Conservation (phyloP, 2,329 filamentous ascomycete genomes). For the Cordyceps cateniannulata region DNA sequence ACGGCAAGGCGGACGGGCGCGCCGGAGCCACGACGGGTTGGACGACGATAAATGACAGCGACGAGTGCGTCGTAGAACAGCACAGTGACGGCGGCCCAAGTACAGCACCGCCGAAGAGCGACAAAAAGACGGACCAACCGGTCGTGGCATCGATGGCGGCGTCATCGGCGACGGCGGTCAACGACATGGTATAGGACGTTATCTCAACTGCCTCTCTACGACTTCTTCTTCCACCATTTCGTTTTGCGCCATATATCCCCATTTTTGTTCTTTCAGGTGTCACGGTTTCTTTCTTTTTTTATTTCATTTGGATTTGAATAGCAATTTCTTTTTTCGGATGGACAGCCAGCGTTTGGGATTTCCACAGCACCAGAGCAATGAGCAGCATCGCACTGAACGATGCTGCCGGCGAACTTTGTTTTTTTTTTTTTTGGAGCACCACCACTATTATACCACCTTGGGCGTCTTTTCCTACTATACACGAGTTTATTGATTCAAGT, state of each 20-base stretch:
- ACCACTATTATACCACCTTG: neutral
- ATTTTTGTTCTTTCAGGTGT: neutral
- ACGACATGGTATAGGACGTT: neutral
- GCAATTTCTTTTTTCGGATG: neutral
- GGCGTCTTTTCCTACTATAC: neutral
- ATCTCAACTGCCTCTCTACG: too few species aligned
- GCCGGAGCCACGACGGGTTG: slow-evolving; percentile 14
- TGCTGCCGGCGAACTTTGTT: neutral
- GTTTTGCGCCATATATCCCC: neutral
- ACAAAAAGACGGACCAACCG: neutral
- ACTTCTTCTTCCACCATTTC: neutral
- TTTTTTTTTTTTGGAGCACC: neutral
- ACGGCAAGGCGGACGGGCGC: slow-evolving; percentile 11
- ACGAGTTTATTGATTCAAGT: neutral
- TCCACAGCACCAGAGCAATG: neutral
- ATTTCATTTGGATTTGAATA: neutral
- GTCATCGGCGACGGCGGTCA: slow-evolving; percentile 1
- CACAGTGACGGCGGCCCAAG: neutral
- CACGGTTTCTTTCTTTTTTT: neutral
- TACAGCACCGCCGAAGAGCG: neutral
- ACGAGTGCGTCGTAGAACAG: slow-evolving; percentile 16
- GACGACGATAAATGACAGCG: slow-evolving; percentile 19
- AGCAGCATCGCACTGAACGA: neutral
- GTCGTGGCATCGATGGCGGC: neutral
- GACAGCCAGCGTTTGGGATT: neutral